Evolutionary conservation across 768 basidiomycete species (phyloP).

Genomic region (Boletellus ananas): DNA sequence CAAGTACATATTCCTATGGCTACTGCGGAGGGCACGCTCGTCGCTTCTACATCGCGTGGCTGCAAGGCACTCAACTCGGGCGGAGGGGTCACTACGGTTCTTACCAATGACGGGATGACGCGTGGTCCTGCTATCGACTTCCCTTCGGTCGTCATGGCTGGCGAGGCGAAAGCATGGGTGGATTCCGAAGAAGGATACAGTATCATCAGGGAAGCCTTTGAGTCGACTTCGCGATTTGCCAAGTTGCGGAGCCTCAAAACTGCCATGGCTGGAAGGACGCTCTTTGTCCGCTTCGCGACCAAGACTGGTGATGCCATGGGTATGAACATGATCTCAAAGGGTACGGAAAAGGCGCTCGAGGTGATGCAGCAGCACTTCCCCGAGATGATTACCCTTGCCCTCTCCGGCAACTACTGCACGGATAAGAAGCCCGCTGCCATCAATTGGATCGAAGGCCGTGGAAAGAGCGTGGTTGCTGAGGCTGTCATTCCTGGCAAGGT

Average conservation of each 20-base stretch:
- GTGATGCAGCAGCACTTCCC: constrained; percentile 77
- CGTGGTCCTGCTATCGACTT: constrained; percentile 99
- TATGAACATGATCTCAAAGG: constrained; percentile 99
- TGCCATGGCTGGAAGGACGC: constrained; percentile 86
- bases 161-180: constrained; percentile 84
- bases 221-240: constrained; percentile 92
- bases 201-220: constrained; percentile 80
- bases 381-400: constrained; percentile 83
- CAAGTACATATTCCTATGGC: constrained; percentile 96
- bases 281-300: constrained; percentile 92
- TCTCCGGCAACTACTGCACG: constrained; percentile 98
- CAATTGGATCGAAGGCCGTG: constrained; percentile 99
- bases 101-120: constrained; percentile 94
- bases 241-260: constrained; percentile 81
- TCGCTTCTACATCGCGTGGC: constrained; percentile 95
- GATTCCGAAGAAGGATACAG: constrained; percentile 76
- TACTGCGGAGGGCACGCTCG: constrained; percentile 98
- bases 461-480: constrained; percentile 97
- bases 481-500: constrained; percentile 86
- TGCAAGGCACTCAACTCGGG: constrained; percentile 97
- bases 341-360: constrained; percentile 91
- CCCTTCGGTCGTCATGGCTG: constrained; percentile 74
- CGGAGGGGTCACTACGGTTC: constrained; percentile 91
- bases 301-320: constrained; percentile 99
- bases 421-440: constrained; percentile 99